Percentiles rank a stretch among this genome's conserved stretches.
Evolutionary conservation across 1,284 basidiomycete species (phyloP).

Genomic region (Cutaneotrichosporon spelunceum): DNA sequence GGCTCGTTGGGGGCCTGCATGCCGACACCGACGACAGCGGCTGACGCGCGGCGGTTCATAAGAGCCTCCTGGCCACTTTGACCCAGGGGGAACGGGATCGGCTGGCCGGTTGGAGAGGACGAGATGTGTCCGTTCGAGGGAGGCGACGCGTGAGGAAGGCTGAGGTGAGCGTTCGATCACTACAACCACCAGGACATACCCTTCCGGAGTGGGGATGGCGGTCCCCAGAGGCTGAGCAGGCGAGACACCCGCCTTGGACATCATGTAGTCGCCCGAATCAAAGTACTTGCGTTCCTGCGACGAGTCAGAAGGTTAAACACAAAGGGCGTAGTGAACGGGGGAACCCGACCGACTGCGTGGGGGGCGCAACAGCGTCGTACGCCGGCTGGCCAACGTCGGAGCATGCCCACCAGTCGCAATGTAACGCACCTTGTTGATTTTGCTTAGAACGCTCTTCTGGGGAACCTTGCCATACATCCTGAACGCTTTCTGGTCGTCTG

Average conservation of each 20-base stretch:
- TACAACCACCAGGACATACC: slow-evolving; percentile 58
- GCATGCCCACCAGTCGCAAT: not conserved
- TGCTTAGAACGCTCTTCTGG: slow-evolving; percentile 83
- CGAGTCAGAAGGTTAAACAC: slow-evolving; percentile 5
- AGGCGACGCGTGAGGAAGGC: slow-evolving; percentile 50
- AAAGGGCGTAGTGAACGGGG: not conserved
- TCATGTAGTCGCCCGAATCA: slow-evolving; percentile 94
- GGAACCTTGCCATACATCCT: slow-evolving; percentile 92
- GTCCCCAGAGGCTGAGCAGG: slow-evolving; percentile 85
- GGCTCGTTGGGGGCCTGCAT: slow-evolving; percentile 44
- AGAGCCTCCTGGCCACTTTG: not conserved
- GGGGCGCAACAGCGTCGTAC: not conserved
- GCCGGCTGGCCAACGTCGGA: not conserved
- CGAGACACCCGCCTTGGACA: slow-evolving; percentile 87
- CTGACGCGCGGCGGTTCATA: slow-evolving; percentile 16
- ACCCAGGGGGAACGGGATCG: slow-evolving; percentile 15
- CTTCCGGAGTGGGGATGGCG: slow-evolving; percentile 91
- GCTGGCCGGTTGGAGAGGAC: slow-evolving; percentile 41
- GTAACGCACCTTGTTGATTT: slow-evolving; percentile 80
- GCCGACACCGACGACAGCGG: slow-evolving; percentile 39
- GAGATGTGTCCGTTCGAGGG: slow-evolving; percentile 41
- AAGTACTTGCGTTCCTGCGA: slow-evolving; percentile 92
- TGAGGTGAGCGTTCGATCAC: slow-evolving; percentile 16
- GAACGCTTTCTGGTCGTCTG: slow-evolving; percentile 92
- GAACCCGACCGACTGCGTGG: slow-evolving; percentile 10